These are phyloP conservation scores for Aspergillus sp. DNA, from an alignment of 2,329 filamentous ascomycete genomes.

Conservation along the genomic window DNA sequence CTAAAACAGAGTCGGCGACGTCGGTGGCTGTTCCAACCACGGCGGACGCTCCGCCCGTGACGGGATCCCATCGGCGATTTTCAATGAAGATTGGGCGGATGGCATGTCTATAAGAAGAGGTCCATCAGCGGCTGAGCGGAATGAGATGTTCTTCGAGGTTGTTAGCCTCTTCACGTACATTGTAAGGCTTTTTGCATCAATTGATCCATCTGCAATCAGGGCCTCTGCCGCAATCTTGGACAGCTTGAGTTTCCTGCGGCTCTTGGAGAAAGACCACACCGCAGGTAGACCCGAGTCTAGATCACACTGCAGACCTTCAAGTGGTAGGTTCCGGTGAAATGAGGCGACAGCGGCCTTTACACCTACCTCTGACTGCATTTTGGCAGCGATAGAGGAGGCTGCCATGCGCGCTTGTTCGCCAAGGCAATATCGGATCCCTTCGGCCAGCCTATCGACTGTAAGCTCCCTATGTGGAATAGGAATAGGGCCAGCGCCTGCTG, in stretches of 20 bases:
- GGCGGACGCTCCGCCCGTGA: conserved; percentile 6
- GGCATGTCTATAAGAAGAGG: conserved; percentile 17
- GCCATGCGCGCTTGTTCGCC: not conserved
- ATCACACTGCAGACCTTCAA: not conserved
- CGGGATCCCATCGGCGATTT: conserved; percentile 2
- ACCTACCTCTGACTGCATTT: conserved; percentile 1
- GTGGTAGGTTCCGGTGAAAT: conserved; percentile 11
- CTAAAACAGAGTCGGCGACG: not conserved
- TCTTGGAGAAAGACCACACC: not conserved
- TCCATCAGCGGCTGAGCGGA: not conserved
- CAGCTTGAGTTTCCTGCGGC: not conserved
- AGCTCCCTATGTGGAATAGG: conserved; percentile 54
- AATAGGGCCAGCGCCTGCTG: conserved; percentile 53
- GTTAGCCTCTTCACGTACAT: not conserved
- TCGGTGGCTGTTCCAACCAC: not conserved
- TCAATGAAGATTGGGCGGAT: conserved; percentile 3
- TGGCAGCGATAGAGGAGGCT: not conserved
- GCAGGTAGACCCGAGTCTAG: conserved; percentile 2
- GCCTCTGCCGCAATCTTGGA: conserved; percentile 3
- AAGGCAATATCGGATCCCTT: not conserved
- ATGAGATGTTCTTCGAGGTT: not conserved
- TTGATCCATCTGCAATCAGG: not conserved
- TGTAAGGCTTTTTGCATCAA: not conserved
- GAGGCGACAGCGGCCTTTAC: not conserved
- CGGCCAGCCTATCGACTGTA: conserved; percentile 46